phyloP scores from a whole-genome alignment of 2,329 filamentous ascomycete species.

The Biscogniauxia mediterranea region DNA sequence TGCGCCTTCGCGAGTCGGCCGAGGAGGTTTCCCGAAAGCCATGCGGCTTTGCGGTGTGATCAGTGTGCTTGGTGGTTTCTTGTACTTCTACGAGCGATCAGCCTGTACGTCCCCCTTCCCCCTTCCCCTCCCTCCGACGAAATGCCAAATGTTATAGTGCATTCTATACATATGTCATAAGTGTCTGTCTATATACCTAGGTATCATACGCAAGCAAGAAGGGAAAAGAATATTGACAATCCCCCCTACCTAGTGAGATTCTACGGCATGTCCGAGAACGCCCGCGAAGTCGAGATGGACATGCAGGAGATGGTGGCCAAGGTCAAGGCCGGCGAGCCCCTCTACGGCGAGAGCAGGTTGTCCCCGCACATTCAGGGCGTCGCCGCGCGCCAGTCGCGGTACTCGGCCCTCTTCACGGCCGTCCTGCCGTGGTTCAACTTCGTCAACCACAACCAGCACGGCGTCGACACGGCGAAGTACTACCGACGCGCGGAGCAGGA shows the following conservation, averaged over 20 bases:
- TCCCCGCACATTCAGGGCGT: slow-evolving; percentile 92
- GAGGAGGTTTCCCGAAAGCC: slow-evolving; percentile 75
- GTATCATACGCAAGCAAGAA: not conserved
- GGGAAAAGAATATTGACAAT: not conserved
- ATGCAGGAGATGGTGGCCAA: slow-evolving; percentile 98
- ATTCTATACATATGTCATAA: no score
- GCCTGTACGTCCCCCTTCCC: slow-evolving; percentile 60
- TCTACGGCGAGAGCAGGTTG: slow-evolving; percentile 79
- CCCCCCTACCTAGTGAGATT: slow-evolving; percentile 71
- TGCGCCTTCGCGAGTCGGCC: slow-evolving; percentile 80
- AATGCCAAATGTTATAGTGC: no score
- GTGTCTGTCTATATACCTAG: not conserved
- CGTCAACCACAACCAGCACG: slow-evolving; percentile 94
- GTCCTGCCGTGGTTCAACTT: slow-evolving; percentile 97
- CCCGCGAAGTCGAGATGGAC: slow-evolving; percentile 89
- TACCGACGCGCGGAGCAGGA: slow-evolving; percentile 94
- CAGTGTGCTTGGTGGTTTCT: slow-evolving; percentile 73
- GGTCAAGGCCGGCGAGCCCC: slow-evolving; percentile 85
- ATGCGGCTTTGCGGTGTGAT: slow-evolving; percentile 77
- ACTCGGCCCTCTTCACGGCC: slow-evolving; percentile 79
- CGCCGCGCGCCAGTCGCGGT: slow-evolving; percentile 87
- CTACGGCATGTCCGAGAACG: slow-evolving; percentile 92
- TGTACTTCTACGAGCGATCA: slow-evolving; percentile 83
- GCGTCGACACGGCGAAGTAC: slow-evolving; percentile 97
- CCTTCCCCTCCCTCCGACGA: not conserved